A percentile compares a stretch with the other conserved stretches of the same genome.
phyloP scores from a whole-genome alignment of 768 basidiomycete species.

The Strobilomyces dryophilus region DNA sequence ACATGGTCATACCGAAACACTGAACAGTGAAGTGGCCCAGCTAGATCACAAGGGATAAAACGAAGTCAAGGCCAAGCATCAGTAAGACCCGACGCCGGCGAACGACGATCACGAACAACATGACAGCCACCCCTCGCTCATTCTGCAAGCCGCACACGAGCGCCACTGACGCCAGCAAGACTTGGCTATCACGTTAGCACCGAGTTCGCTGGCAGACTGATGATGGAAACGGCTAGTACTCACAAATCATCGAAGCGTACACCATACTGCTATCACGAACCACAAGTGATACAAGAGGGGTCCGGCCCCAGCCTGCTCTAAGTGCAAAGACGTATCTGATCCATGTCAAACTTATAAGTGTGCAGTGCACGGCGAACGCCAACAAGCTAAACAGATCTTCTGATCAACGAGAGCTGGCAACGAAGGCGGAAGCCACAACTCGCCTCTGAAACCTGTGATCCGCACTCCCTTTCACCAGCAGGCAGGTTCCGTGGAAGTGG shows the following conservation, averaged over 20 bases:
- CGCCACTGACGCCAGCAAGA: background rate
- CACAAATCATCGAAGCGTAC: constrained; percentile 8
- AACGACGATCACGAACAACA: constrained; percentile 9
- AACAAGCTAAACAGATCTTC: constrained; percentile 5
- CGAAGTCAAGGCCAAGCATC: background rate
- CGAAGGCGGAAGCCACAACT: background rate
- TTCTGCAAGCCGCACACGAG: background rate
- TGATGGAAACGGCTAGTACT: background rate
- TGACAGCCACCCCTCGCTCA: background rate
- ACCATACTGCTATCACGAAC: constrained; percentile 14
- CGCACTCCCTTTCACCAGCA: background rate
- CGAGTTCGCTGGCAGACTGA: background rate
- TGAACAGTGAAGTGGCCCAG: constrained; percentile 13
- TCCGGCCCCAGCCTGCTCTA: constrained; percentile 14
- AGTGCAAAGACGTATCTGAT: constrained; percentile 15
- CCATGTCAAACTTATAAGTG: constrained; percentile 12
- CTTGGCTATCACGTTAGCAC: constrained; percentile 2
- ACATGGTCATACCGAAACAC: constrained; percentile 20
- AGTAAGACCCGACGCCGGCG: background rate
- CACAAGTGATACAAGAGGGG: constrained; percentile 19
- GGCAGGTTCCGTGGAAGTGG: constrained; percentile 7
- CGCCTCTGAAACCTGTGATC: constrained; percentile 6
- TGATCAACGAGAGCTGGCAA: background rate
- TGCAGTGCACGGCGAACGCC: constrained; percentile 11
- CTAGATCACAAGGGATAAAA: background rate